Conservation (phyloP, 768 basidiomycete species). For the Boletus sensibilis region DNA sequence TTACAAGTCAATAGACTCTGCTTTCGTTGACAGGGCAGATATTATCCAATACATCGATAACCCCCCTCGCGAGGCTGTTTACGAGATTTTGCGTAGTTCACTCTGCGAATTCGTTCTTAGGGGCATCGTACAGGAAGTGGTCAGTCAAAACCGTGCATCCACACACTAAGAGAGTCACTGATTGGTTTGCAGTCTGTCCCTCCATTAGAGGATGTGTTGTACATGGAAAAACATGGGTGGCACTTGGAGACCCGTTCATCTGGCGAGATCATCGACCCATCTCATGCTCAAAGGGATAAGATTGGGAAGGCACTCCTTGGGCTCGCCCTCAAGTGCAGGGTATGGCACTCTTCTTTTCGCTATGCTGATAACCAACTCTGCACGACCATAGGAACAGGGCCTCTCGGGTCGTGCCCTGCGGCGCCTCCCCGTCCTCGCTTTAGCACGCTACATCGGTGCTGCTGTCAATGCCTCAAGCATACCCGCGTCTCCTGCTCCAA, state of each 20-base stretch:
- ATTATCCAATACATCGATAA: constrained; percentile 93
- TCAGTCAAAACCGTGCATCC: constrained; percentile 37
- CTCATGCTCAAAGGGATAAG: constrained; percentile 49
- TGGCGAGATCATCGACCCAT: constrained; percentile 20
- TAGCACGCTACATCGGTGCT: constrained; percentile 76
- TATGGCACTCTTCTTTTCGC: constrained; percentile 39
- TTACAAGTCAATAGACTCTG: constrained; percentile 59
- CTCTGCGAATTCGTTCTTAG: constrained; percentile 75
- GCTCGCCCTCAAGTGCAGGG: constrained; percentile 78
- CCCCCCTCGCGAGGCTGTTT: constrained; percentile 88
- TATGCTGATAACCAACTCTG: neutral
- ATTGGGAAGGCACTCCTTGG: constrained; percentile 57
- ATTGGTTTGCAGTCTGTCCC: constrained; percentile 53
- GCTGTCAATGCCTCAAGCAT: constrained; percentile 32
- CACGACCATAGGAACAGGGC: constrained; percentile 51
- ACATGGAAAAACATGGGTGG: constrained; percentile 19
- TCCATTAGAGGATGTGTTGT: constrained; percentile 50
- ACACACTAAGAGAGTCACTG: neutral
- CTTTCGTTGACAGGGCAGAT: constrained; percentile 96
- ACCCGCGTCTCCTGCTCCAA: neutral
- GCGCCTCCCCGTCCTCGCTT: constrained; percentile 90
- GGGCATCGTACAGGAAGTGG: constrained; percentile 64
- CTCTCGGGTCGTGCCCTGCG: constrained; percentile 92
- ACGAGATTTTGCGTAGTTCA: constrained; percentile 85
- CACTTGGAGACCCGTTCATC: constrained; percentile 4